Conservation (phyloP, 2,329 filamentous ascomycete genomes). For the Byssoonygena ceratinophila region DNA sequence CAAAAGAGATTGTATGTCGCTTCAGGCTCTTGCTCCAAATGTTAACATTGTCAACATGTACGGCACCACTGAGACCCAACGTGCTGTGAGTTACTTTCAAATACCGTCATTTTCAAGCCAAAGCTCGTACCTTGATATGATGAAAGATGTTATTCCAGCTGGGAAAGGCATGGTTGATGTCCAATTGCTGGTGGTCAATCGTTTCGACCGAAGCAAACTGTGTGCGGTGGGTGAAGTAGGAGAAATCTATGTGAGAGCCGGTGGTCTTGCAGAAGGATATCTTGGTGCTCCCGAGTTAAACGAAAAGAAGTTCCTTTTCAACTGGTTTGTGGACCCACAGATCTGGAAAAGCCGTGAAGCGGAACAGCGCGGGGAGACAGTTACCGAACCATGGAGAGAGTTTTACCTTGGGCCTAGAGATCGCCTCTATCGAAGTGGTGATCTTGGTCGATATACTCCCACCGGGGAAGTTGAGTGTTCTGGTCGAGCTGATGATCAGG, state of each 20-base stretch:
- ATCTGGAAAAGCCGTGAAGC: slow-evolving; percentile 58
- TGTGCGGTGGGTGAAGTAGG: slow-evolving; percentile 74
- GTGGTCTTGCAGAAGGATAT: slow-evolving; percentile 74
- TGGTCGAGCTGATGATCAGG: slow-evolving; percentile 74
- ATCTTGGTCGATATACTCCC: slow-evolving; percentile 64
- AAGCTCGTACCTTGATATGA: slow-evolving; percentile 51
- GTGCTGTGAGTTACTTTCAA: slow-evolving; percentile 73
- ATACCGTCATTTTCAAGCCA: slow-evolving; percentile 57
- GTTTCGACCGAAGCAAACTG: slow-evolving; percentile 53
- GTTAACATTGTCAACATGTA: slow-evolving; percentile 75
- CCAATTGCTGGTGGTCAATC: slow-evolving; percentile 73
- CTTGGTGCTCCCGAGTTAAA: slow-evolving; percentile 54
- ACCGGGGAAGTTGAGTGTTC: slow-evolving; percentile 65
- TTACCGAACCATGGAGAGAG: slow-evolving; percentile 62
- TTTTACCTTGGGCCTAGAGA: slow-evolving; percentile 75
- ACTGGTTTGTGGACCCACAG: slow-evolving; percentile 73
- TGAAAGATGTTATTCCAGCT: slow-evolving; percentile 69
- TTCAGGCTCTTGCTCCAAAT: slow-evolving; percentile 68
- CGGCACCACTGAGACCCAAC: slow-evolving; percentile 74
- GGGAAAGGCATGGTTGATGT: slow-evolving; percentile 82
- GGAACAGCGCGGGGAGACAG: slow-evolving; percentile 38
- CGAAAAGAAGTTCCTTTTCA: slow-evolving; percentile 64
- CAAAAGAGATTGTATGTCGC: slow-evolving; percentile 63
- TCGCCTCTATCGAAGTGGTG: slow-evolving; percentile 75
- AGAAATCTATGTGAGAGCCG: slow-evolving; percentile 73